Conservation (phyloP, 2,329 filamentous ascomycete species). For the Fusarium papillatum region DNA sequence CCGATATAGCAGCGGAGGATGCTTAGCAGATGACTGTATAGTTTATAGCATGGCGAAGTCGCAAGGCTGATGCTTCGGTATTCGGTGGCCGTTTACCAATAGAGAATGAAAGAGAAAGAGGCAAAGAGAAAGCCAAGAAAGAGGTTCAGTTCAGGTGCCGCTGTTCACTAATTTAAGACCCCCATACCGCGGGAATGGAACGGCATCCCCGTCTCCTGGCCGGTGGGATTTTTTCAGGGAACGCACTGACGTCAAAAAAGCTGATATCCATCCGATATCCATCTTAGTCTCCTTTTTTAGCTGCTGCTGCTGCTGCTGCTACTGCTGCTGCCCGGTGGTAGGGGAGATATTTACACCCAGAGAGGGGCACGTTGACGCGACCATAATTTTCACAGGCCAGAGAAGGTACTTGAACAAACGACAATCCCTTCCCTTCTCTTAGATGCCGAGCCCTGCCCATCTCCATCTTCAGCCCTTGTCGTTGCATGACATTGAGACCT, state of each 20-base stretch:
- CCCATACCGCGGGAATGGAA: background rate
- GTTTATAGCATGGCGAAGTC: background rate
- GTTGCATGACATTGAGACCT: constrained; percentile 5
- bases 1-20: background rate
- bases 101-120: background rate
- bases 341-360: constrained; percentile 7
- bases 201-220: constrained; percentile 12
- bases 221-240: constrained; percentile 13
- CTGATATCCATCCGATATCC: background rate
- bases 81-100: background rate
- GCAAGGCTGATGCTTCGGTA: constrained; percentile 3
- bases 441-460: constrained; percentile 30
- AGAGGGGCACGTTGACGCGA: constrained; percentile 38
- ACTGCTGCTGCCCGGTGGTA: background rate
- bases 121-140: background rate
- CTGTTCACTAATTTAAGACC: background rate
- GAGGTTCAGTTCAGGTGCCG: background rate
- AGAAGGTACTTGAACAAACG: background rate
- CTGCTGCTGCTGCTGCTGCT: background rate
- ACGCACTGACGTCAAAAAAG: constrained; percentile 41
- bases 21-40: background rate
- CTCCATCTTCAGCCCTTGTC: constrained; percentile 27
- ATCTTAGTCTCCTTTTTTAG: background rate
- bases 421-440: constrained; percentile 19
- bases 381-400: constrained; percentile 3